These are phyloP conservation scores for Nicotiana obtusifolia DNA, from an alignment of 257 asterid species.

Conservation along the genomic window DNA sequence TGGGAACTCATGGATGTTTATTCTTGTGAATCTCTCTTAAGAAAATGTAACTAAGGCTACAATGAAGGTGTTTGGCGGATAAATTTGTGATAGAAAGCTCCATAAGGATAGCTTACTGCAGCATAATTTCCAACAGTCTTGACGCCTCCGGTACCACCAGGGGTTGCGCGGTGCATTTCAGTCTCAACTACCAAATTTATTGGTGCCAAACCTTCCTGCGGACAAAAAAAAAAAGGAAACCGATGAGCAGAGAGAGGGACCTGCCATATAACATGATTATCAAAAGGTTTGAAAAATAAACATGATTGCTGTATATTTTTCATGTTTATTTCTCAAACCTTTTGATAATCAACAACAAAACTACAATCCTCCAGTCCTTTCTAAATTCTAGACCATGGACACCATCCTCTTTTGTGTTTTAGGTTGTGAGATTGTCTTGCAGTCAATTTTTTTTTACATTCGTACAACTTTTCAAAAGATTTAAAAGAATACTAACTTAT, in stretches of 20 bases:
- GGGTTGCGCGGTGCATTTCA: conserved; percentile 92
- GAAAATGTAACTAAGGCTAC: conserved; percentile 4
- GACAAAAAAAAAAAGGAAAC: background rate
- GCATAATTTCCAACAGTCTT: conserved; percentile 97
- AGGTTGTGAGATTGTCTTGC: background rate
- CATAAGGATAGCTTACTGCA: conserved; percentile 46
- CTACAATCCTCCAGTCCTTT: background rate
- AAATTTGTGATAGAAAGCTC: background rate
- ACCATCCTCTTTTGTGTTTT: background rate
- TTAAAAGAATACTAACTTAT: background rate
- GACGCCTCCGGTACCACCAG: conserved; percentile 98
- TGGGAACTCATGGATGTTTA: background rate
- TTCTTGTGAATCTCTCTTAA: background rate
- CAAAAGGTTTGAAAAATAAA: background rate
- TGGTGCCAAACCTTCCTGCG: conserved; percentile 96
- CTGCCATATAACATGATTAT: background rate
- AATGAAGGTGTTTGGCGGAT: background rate
- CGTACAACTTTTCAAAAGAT: background rate
- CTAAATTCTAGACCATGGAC: background rate
- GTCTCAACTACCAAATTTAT: conserved; percentile 86
- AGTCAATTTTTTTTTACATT: background rate
- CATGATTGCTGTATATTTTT: too few species aligned
- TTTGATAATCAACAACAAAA: background rate
- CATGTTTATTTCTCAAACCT: too few species aligned
- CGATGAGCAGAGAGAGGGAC: background rate